Conservation (phyloP, 345 rosid genomes). For the Eucalyptus coolabah region DNA sequence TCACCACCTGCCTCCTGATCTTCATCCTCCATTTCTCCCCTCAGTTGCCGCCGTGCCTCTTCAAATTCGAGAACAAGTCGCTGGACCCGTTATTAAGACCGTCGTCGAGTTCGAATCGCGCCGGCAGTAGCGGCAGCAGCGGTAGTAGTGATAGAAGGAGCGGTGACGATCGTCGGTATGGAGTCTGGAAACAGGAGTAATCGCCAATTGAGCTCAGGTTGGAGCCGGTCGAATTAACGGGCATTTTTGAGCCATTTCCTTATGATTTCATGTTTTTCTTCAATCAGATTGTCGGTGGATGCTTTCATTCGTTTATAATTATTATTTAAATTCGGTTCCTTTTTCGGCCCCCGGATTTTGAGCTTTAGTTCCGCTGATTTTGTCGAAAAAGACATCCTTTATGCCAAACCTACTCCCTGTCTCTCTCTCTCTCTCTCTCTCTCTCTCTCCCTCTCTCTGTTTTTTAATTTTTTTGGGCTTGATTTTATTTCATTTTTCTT, state of each 20-base stretch:
- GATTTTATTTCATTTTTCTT: background rate
- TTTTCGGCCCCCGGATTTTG: background rate
- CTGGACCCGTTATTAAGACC: constrained; percentile 25
- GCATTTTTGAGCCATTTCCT: background rate
- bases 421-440: background rate
- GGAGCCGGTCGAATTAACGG: background rate
- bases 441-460: fast-evolving
- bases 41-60: constrained; percentile 41
- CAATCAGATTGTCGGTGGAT: background rate
- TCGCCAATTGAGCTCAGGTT: constrained; percentile 74
- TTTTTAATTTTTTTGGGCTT: background rate
- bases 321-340: background rate
- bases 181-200: constrained; percentile 58
- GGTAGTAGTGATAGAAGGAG: background rate
- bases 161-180: constrained; percentile 19
- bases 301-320: background rate
- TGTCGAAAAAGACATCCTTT: background rate
- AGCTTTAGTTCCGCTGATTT: background rate
- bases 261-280: background rate
- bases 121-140: background rate
- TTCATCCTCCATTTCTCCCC: constrained; percentile 83
- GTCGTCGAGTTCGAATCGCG: background rate
- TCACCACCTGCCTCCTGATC: constrained; percentile 65
- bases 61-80: constrained; percentile 32
- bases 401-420: background rate